Percentiles rank a stretch among this genome's conserved stretches.
Evolutionary conservation across 176 grass and related monocot genomes (phyloP).

Genomic region (maize (Zea mays)): DNA sequence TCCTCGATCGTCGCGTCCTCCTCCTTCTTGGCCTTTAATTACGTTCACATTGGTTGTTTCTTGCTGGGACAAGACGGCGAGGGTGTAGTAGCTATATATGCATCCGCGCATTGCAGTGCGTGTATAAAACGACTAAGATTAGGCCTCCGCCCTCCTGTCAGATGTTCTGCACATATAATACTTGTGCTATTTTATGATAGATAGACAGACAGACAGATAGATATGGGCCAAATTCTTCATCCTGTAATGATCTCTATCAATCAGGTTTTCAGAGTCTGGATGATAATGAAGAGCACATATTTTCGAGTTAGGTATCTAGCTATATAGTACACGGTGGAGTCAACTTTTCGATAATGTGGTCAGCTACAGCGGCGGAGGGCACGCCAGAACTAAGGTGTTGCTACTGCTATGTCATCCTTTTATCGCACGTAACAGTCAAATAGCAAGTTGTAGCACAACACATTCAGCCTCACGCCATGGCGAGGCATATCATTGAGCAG

Average conservation of each 20-base stretch:
- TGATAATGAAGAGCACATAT: neutral
- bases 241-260: neutral
- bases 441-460: too few relatives aligned
- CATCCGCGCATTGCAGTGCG: neutral
- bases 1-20: too few relatives aligned
- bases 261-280: neutral
- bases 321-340: neutral
- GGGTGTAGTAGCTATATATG: neutral
- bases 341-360: neutral
- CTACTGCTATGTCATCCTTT: too few relatives aligned
- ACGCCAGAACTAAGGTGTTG: too few relatives aligned
- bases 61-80: neutral
- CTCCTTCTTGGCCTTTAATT: neutral
- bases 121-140: neutral
- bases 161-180: neutral
- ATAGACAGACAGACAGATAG: too few relatives aligned
- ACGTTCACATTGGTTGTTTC: neutral
- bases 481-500: too few relatives aligned
- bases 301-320: neutral
- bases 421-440: too few relatives aligned
- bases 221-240: neutral
- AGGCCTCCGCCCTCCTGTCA: constrained; percentile 12
- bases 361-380: too few relatives aligned
- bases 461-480: too few relatives aligned
- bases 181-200: neutral